Evolutionary conservation across 441 rosid species (phyloP).

Genomic region (Hypseocharis bilobata): DNA sequence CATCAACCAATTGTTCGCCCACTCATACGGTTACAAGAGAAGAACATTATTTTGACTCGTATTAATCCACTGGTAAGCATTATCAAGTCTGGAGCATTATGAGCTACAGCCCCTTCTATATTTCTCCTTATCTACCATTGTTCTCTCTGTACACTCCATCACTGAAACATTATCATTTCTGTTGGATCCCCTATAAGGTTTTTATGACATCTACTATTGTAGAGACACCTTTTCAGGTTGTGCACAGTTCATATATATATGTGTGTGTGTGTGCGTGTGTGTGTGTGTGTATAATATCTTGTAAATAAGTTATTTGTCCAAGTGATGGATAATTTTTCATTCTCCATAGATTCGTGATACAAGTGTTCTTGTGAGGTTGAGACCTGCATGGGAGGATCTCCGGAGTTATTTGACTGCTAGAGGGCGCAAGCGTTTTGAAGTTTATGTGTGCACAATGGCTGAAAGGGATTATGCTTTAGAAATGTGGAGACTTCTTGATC

Average conservation of each 20-base stretch:
- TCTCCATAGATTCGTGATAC: conserved; percentile 73
- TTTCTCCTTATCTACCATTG: conserved; percentile 1
- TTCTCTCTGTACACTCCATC: not conserved
- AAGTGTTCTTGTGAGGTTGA: conserved; percentile 87
- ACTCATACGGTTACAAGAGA: conserved; percentile 66
- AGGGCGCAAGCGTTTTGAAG: conserved; percentile 88
- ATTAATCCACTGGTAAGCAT: conserved; percentile 78
- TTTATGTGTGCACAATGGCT: conserved; percentile 95
- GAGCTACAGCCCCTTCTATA: not conserved
- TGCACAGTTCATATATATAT: not conserved
- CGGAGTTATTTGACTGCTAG: conserved; percentile 78
- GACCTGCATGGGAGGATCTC: conserved; percentile 95
- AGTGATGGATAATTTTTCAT: conserved; percentile 10
- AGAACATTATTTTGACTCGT: conserved; percentile 66
- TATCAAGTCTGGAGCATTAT: conserved; percentile 9
- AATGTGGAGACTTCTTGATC: conserved; percentile 97
- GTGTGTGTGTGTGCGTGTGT: too few species aligned
- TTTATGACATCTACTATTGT: not conserved
- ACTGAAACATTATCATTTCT: too few species aligned
- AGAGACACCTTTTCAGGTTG: not conserved
- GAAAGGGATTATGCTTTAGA: conserved; percentile 94
- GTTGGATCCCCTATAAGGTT: not conserved
- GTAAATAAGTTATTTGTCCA: not conserved
- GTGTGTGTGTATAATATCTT: too few species aligned
- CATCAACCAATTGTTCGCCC: conserved; percentile 70